Conservation (phyloP, 768 basidiomycete genomes). For the Lactarius tabidus region DNA sequence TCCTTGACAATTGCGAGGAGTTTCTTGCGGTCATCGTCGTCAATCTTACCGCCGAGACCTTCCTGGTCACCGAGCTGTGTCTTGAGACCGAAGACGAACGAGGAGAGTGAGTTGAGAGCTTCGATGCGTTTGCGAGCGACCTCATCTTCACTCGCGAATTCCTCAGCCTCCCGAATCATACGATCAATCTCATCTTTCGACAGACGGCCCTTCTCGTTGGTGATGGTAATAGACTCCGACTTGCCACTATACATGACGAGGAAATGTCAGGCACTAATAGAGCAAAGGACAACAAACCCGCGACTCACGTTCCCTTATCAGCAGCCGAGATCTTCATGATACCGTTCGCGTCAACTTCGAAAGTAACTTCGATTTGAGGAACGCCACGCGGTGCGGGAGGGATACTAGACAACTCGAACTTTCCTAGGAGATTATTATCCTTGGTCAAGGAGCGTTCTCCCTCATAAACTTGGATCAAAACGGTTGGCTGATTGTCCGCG, state of each 20-base stretch:
- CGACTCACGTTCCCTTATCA: constrained; percentile 83
- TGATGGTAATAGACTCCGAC: constrained; percentile 87
- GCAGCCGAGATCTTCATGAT: constrained; percentile 92
- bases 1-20: constrained; percentile 82
- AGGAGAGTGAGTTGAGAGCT: constrained; percentile 75
- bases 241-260: constrained; percentile 54
- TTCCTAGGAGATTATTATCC: constrained; percentile 98
- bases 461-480: constrained; percentile 96
- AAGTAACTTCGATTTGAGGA: constrained; percentile 95
- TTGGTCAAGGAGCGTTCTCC: constrained; percentile 96
- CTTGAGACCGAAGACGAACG: constrained; percentile 85
- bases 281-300: neutral
- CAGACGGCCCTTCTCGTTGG: constrained; percentile 90
- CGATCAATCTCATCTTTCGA: constrained; percentile 71
- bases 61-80: constrained; percentile 81
- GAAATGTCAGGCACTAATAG: constrained; percentile 3
- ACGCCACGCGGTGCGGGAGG: constrained; percentile 95
- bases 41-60: constrained; percentile 86
- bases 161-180: constrained; percentile 93
- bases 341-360: constrained; percentile 93
- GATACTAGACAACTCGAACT: constrained; percentile 90
- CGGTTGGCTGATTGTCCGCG: constrained; percentile 90
- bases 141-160: constrained; percentile 77
- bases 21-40: constrained; percentile 78
- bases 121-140: constrained; percentile 79